Evolutionary conservation across 2,329 filamentous ascomycete species (phyloP), one percentile per base, ranked within the genome.

Genomic region (Sporothrix brunneoviolacea): DNA sequence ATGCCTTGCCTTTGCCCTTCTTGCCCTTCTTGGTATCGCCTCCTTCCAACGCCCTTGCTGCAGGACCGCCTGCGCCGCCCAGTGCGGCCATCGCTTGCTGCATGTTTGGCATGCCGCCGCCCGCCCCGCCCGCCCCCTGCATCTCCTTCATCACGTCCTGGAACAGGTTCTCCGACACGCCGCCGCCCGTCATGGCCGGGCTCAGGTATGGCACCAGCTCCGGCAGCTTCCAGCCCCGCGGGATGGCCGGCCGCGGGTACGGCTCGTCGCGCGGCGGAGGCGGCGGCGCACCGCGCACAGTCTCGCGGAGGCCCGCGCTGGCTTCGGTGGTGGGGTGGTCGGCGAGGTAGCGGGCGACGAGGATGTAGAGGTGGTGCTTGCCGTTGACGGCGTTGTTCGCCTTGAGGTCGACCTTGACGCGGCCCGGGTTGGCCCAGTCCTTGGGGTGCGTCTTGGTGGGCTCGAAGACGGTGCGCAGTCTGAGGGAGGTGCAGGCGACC

Each of bases 141-240:
- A 97, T 95, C 71, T 94, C 89, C 62, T 83, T 84, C 91, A 97
- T 95, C 76, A 96, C 95, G 59, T 96, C 91, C 73, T 93, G 89
- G 62, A 97, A 83, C 55, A 96, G 81, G 63, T 97, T 95, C 67
- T 98, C 93, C 55, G 83, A 91, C 10, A 97, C 88, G 32, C 93
- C 93, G 10, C 93, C 93, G 8, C 93, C 93, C 48, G 87, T 93
- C 69, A 97, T 79, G 16, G 90, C 93, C 1, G 91, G 83, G 55
- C 87, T 94, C 63, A 95, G 86, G 57, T 94, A 83, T 19, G 93
- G 93, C 58, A 98, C 64, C 52, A 95, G 82, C 53, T 80, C 82
- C 55, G 82, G 82, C 67, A 97, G 84, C 73, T 95, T 96, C 88
- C 90, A 96, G 33, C 91, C 91, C 48, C 87, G 77, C 16, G 93